These are phyloP conservation scores for Xylaria sp. DNA, from an alignment of 2,329 filamentous ascomycete species.

Conservation along the genomic window DNA sequence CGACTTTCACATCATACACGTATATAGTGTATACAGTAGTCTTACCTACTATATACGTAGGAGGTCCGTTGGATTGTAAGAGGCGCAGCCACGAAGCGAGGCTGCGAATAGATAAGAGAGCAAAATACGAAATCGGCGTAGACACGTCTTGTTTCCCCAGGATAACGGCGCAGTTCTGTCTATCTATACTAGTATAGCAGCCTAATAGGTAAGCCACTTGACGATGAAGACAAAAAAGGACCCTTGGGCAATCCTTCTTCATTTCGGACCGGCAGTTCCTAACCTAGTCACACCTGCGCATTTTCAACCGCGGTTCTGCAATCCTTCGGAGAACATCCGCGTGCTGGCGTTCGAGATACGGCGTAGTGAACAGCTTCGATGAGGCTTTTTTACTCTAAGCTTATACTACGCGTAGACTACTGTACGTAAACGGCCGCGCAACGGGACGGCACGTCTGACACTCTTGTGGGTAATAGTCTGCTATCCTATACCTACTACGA, in stretches of 20 bases:
- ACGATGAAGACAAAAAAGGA: background rate
- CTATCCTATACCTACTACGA: background rate
- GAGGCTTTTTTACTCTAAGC: background rate
- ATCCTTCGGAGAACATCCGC: background rate
- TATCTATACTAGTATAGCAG: background rate
- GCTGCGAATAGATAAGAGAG: background rate
- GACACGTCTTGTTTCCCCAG: background rate
- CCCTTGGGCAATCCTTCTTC: conserved; percentile 19
- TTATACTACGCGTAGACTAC: background rate
- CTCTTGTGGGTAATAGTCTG: conserved; percentile 5
- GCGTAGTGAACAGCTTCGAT: background rate
- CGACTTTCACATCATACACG: background rate
- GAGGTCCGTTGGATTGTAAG: background rate
- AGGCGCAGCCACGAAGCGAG: background rate
- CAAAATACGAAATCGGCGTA: background rate
- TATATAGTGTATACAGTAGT: background rate
- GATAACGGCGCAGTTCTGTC: background rate
- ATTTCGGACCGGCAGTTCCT: conserved; percentile 34
- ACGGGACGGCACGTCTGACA: conserved; percentile 32
- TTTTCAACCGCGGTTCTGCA: background rate
- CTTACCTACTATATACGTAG: background rate
- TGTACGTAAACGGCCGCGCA: background rate
- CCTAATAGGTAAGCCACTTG: background rate
- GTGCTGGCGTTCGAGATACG: conserved; percentile 15
- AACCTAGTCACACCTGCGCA: background rate